Conservation (phyloP, 2,329 filamentous ascomycete species). For the Penicillium psychrosexuale region DNA sequence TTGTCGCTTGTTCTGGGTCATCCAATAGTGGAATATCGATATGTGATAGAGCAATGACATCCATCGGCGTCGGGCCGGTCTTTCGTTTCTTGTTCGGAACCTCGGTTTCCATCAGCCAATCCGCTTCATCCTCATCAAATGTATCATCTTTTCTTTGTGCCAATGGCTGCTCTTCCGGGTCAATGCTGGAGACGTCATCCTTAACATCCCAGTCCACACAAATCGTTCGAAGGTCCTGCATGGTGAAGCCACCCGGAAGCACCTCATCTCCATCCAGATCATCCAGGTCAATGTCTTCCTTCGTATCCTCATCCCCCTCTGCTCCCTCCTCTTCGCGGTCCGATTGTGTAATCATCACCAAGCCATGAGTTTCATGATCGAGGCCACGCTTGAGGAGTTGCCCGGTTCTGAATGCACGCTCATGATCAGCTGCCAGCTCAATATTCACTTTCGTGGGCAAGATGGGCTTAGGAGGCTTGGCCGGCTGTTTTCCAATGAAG, state of each 20-base stretch:
- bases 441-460: conserved; percentile 84
- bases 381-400: conserved; percentile 53
- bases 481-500: conserved; percentile 73
- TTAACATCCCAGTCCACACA: conserved; percentile 81
- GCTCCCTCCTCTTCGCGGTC: conserved; percentile 49
- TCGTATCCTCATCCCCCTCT: conserved; percentile 51
- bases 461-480: conserved; percentile 75
- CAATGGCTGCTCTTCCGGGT: conserved; percentile 18
- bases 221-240: conserved; percentile 78
- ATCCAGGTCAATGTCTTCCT: conserved; percentile 49
- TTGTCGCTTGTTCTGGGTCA: conserved; percentile 71
- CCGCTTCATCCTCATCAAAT: conserved; percentile 55
- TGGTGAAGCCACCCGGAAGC: conserved; percentile 63
- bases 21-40: conserved; percentile 71
- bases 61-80: conserved; percentile 41
- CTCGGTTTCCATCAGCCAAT: conserved; percentile 48
- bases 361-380: conserved; percentile 55
- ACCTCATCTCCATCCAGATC: conserved; percentile 62
- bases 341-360: conserved; percentile 48
- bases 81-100: conserved; percentile 66
- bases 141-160: conserved; percentile 1
- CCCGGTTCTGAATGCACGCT: conserved; percentile 78
- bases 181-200: conserved; percentile 38
- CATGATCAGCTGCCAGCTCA: conserved; percentile 80
- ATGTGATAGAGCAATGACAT: conserved; percentile 53